phyloP scores from a whole-genome alignment of 805 yeast genomes.

The Ogataea corticis region DNA sequence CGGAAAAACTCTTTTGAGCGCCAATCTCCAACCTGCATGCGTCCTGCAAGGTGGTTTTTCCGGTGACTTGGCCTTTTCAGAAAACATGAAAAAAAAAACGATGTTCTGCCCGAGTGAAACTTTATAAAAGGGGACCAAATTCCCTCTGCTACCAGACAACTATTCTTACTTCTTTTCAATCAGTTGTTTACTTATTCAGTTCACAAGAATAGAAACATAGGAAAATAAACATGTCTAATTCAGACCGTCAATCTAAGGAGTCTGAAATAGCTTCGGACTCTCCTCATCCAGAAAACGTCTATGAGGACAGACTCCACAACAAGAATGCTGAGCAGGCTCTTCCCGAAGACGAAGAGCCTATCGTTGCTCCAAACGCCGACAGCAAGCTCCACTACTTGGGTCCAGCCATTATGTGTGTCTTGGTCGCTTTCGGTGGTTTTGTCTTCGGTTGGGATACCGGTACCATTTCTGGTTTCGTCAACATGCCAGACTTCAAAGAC shows the following conservation, averaged over 20 bases:
- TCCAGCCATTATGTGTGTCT: conserved; percentile 43
- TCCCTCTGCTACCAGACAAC: neutral
- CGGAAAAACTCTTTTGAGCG: conserved; percentile 8
- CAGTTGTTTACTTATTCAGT: conserved; percentile 3
- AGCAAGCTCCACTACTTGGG: conserved; percentile 27
- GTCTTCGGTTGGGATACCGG: conserved; percentile 81
- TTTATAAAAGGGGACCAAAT: neutral
- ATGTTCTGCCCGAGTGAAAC: conserved; percentile 1
- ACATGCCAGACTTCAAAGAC: conserved; percentile 54
- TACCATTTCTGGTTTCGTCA: conserved; percentile 71
- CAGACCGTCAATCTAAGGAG: conserved; percentile 18
- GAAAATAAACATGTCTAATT: conserved; percentile 14
- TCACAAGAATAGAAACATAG: neutral
- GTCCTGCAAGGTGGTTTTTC: conserved; percentile 9
- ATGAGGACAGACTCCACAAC: conserved; percentile 24
- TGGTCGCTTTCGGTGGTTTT: conserved; percentile 75
- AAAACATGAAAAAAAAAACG: neutral
- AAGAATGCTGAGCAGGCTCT: conserved; percentile 10
- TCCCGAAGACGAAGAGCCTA: conserved; percentile 9
- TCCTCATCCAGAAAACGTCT: conserved; percentile 26
- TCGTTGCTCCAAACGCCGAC: conserved; percentile 19
- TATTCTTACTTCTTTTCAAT: neutral
- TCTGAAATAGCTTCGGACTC: conserved; percentile 20
- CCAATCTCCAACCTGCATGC: conserved; percentile 2
- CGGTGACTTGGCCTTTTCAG: conserved; percentile 9